Evolutionary conservation across 768 basidiomycete species (phyloP).

Genomic region (Dendrothele bispora): DNA sequence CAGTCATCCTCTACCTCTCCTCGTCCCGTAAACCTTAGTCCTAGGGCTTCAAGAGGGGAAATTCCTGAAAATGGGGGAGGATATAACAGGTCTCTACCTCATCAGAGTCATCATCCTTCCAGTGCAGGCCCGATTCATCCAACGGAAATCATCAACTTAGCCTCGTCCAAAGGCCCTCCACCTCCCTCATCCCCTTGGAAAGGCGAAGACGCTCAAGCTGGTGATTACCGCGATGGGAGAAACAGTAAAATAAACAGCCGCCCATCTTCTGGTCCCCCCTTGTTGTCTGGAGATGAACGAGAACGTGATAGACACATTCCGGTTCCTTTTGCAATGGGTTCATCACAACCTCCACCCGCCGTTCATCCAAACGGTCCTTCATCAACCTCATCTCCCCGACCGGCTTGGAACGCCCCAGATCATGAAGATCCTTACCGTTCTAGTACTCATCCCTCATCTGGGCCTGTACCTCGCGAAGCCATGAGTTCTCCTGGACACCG

Average conservation of each 20-base stretch:
- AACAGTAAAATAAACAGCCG: slow-evolving; percentile 20
- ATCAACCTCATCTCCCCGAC: slow-evolving; percentile 26
- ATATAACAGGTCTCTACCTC: slow-evolving; percentile 33
- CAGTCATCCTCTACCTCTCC: slow-evolving; percentile 26
- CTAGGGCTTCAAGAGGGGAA: slow-evolving; percentile 20
- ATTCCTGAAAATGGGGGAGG: slow-evolving; percentile 24
- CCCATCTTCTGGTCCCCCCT: slow-evolving; percentile 38
- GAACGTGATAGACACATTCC: slow-evolving; percentile 50
- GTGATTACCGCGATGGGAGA: slow-evolving; percentile 17
- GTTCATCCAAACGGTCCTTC: slow-evolving; percentile 20
- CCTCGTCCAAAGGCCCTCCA: slow-evolving; percentile 34
- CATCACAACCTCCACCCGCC: slow-evolving; percentile 34
- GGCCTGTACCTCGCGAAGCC: slow-evolving; percentile 17
- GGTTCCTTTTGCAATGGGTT: slow-evolving; percentile 53
- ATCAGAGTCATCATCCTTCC: slow-evolving; percentile 32
- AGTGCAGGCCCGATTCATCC: slow-evolving; percentile 34
- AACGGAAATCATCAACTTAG: slow-evolving; percentile 53
- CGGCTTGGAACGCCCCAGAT: slow-evolving; percentile 10
- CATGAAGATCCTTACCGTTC: slow-evolving; percentile 13
- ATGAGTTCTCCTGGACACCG: slow-evolving; percentile 21
- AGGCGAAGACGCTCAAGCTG: slow-evolving; percentile 30
- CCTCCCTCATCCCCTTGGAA: slow-evolving; percentile 38
- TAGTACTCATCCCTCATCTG: slow-evolving; percentile 36
- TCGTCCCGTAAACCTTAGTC: slow-evolving; percentile 17
- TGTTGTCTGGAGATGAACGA: slow-evolving; percentile 35